Evolutionary conservation across 2,329 filamentous ascomycete species (phyloP), one percentile per base, ranked within the genome.

Genomic region (Pseudocercospora cruenta): DNA sequence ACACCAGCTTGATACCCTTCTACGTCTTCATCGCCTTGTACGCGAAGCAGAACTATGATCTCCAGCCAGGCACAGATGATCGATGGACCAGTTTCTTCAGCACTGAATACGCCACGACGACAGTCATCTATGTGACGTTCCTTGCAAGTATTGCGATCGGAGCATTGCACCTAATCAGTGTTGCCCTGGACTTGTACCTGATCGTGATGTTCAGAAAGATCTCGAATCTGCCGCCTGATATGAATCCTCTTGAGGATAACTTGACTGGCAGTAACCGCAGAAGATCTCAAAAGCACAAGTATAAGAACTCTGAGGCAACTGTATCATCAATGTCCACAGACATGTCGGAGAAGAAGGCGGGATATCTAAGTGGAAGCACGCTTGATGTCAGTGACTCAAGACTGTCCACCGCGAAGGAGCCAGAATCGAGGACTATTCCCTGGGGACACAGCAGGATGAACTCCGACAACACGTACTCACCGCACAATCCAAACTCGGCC

Each of bases 211-310:
- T 97, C 86, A 87, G 90, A 47, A 90, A 91, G 75, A 97, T 98
- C 73, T 84, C 89, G 4, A 83, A 85, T 21, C 85, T 97, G 77
- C 94, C 94, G 5, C 94, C 94, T 0, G 94, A 98, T 75, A 93
- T 97, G 91, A 98, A 98, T 77, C 94, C 94, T 1, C 84, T 98
- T 14, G 94, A 97, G 77, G 88, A 91, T 70, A 90, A 94, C 73
- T 82, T 96, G 65, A 97, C 93, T 1, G 89, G 92, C 10, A 87
- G 90, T 24, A 68, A 58, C 22, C 67, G 69, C 12, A 51, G 62
- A n/a, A 73, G 82, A 80, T 64, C 83, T 80, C 75, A 78, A 70
- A 79, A 82, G 72, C 93, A 96, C 80, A 94, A 93, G 82, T 88
- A 91, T 75, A 94, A 91, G 76, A 88, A 86, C 71, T 87, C 85